Conservation (phyloP, 192 early-diverging fungal species). For the Dispira simplex region DNA sequence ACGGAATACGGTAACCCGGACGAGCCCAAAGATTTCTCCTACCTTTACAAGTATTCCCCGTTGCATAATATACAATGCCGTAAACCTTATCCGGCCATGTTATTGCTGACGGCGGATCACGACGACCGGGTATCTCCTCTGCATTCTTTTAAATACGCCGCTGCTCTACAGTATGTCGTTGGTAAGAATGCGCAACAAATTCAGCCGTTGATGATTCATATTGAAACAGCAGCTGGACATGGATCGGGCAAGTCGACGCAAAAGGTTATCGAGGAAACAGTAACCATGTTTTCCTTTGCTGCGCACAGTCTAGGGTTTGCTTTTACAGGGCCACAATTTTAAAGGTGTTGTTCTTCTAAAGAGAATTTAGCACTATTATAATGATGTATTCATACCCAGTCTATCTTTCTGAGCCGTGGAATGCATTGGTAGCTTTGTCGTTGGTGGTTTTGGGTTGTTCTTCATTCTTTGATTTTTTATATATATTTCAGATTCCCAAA, state of each 20-base stretch:
- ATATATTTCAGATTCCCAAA: no score
- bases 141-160: slow-evolving; percentile 50
- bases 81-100: slow-evolving; percentile 36
- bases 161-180: slow-evolving; percentile 40
- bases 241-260: slow-evolving; percentile 1
- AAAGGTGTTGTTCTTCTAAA: no score
- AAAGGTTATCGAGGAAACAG: not conserved
- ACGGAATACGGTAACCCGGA: slow-evolving; percentile 52
- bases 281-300: not conserved
- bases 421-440: no score
- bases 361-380: no score
- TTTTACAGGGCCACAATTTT: no score
- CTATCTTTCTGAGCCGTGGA: no score
- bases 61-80: slow-evolving; percentile 42
- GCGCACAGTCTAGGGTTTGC: not conserved
- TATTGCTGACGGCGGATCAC: slow-evolving; percentile 49
- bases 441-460: no score
- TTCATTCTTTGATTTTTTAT: no score
- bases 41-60: slow-evolving; percentile 43
- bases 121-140: slow-evolving; percentile 51
- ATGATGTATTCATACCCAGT: no score
- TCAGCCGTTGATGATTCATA: not conserved
- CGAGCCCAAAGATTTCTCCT: slow-evolving; percentile 44
- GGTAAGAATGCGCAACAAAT: not conserved
- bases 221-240: not conserved